Evolutionary conservation across 257 asterid species (phyloP).

Genomic region (Anisodus tanguticus): DNA sequence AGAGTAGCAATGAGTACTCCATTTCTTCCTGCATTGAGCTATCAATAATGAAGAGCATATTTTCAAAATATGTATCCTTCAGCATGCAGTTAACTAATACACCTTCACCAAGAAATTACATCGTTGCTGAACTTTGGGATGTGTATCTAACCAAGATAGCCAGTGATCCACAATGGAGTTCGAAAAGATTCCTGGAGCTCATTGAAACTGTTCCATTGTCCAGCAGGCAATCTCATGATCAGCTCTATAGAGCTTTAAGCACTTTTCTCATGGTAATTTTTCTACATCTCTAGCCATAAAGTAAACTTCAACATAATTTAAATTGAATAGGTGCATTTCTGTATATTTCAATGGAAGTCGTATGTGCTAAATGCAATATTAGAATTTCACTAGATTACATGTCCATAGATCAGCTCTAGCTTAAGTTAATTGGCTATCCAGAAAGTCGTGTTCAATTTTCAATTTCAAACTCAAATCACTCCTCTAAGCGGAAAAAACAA

Average conservation of each 20-base stretch:
- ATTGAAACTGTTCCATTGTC: constrained; percentile 59
- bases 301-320: background rate
- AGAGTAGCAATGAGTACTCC: constrained; percentile 19
- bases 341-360: background rate
- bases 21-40: constrained; percentile 42
- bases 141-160: constrained; percentile 56
- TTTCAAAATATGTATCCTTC: constrained; percentile 47
- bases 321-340: background rate
- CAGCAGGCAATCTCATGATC: constrained; percentile 67
- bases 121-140: constrained; percentile 70
- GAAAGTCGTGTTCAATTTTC: background rate
- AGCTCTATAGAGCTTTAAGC: constrained; percentile 62
- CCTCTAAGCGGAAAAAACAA: background rate
- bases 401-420: background rate
- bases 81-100: constrained; percentile 38
- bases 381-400: no score
- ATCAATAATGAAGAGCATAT: constrained; percentile 56
- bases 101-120: constrained; percentile 38
- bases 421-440: background rate
- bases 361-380: background rate
- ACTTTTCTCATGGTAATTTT: constrained; percentile 55
- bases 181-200: constrained; percentile 54
- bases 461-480: background rate
- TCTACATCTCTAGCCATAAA: background rate
- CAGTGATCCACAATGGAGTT: constrained; percentile 44